Base-by-base conservation (phyloP, 2,329 filamentous ascomycete genomes). In the Aspergillus felis region DNA sequence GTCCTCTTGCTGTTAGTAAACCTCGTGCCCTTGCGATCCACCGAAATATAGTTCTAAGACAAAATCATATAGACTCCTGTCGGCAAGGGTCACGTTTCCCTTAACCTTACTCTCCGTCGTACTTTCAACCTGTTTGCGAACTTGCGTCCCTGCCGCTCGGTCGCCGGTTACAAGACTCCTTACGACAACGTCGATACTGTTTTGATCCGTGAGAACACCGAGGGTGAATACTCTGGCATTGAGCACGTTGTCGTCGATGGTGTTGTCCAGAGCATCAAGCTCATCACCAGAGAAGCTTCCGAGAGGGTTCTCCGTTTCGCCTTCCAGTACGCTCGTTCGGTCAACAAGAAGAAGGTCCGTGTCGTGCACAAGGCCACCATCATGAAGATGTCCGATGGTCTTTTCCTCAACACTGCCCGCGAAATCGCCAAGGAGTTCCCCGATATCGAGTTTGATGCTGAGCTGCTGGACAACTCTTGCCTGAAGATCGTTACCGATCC, bases 41-140 rank as follows among this genome's bases (percentile, higher is more conserved):
- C 35, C 28, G 29, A 51, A 35, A 12, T 28, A 14, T 44, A 35
- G 59, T 61, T 64, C 73, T 77, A 54, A 75, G 51, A 51, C 41
- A 48, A 54, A 9, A 27, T 53, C 51, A n/a, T 65, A 4, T 65
- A 92, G 85, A 99, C 94, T 3, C 94, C 94, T 64, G 87, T 99
- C 72, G 94, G 95, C 79, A 99, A 97, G 84, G 94, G 94, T 73
- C 94, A 99, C 81, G 93, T 99, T 76, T 97, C 94, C 58, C 90
- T 99, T 68, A 99, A 99, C 85, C 84, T 99, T 66, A 99, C 94
- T 60, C 92, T 99, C 71, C 93, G 94, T 76, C 90, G 94, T 74
- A 99, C 95, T 64, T 99, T 99, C 84, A 99, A 99, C 84, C 92
- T 99, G 71, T 99, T 99, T 79, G 95, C 94, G 82, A 99, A 99